Evolutionary conservation across 1,284 basidiomycete genomes (phyloP).

Genomic region (Pisolithus thermaeus): DNA sequence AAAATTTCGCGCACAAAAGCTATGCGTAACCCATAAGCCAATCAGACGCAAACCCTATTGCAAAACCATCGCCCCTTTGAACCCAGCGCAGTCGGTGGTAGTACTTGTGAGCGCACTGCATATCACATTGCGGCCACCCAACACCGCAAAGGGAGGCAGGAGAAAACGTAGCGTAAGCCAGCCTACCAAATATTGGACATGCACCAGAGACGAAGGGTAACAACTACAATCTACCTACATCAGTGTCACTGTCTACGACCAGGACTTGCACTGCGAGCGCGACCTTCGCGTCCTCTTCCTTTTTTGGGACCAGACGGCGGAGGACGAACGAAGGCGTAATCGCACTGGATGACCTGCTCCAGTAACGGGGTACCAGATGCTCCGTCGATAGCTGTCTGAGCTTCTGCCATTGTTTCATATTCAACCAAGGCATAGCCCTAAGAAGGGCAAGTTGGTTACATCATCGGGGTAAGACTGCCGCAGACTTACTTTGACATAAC

Average conservation of each 20-base stretch:
- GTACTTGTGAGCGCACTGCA: too few species aligned
- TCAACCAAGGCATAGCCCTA: conserved; percentile 96
- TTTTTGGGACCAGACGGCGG: conserved; percentile 77
- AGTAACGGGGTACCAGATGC: conserved; percentile 80
- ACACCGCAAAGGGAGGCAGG: too few species aligned
- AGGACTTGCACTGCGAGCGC: conserved; percentile 80
- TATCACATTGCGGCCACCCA: too few species aligned
- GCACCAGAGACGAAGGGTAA: too few species aligned
- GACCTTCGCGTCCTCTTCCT: conserved; percentile 55
- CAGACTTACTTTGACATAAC: conserved; percentile 87
- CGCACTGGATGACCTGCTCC: conserved; percentile 86
- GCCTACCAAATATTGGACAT: too few species aligned
- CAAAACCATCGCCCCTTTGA: too few species aligned
- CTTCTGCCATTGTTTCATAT: conserved; percentile 90
- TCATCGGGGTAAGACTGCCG: background rate
- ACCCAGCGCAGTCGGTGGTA: too few species aligned
- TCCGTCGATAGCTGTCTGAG: conserved; percentile 88
- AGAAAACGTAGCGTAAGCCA: too few species aligned
- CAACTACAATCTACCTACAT: too few species aligned
- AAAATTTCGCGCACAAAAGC: too few species aligned
- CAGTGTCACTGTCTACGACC: conserved; percentile 24
- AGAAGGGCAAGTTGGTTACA: background rate
- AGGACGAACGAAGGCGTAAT: conserved; percentile 93
- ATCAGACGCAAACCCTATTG: too few species aligned
- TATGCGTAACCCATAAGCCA: too few species aligned